A percentile compares a stretch with the other conserved stretches of the same genome.
phyloP scores from a whole-genome alignment of 805 yeast genomes.

The Cyberlindnera petersonii region DNA sequence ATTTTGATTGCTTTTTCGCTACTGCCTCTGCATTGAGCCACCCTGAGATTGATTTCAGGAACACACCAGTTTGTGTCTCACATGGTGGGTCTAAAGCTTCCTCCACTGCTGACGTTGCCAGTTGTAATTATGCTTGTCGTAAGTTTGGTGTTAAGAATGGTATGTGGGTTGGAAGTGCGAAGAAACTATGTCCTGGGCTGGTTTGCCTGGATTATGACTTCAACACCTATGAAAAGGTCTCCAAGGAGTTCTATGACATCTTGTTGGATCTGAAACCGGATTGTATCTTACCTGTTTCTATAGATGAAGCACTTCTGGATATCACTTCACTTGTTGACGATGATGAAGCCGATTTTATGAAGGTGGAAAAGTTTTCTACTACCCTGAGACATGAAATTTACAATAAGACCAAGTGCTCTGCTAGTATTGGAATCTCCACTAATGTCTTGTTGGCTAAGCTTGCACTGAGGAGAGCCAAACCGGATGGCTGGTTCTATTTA shows the following conservation, averaged over 20 bases:
- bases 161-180: slow-evolving; percentile 80
- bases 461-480: slow-evolving; percentile 73
- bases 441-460: slow-evolving; percentile 78
- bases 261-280: slow-evolving; percentile 42
- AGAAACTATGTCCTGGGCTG: slow-evolving; percentile 59
- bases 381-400: slow-evolving; percentile 37
- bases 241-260: slow-evolving; percentile 60
- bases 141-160: slow-evolving; percentile 78
- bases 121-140: slow-evolving; percentile 88
- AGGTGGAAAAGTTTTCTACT: slow-evolving; percentile 28
- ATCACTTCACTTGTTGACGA: slow-evolving; percentile 36
- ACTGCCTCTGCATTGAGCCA: slow-evolving; percentile 65
- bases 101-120: slow-evolving; percentile 74
- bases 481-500: slow-evolving; percentile 56
- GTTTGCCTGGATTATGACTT: slow-evolving; percentile 69
- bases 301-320: slow-evolving; percentile 88
- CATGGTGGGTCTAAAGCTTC: slow-evolving; percentile 37
- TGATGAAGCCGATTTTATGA: slow-evolving; percentile 20
- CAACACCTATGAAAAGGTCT: slow-evolving; percentile 60
- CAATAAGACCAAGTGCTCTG: slow-evolving; percentile 52
- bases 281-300: slow-evolving; percentile 65
- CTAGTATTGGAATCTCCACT: slow-evolving; percentile 74
- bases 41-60: slow-evolving; percentile 45
- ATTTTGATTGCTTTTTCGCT: slow-evolving; percentile 93
- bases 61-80: slow-evolving; percentile 59